Evolutionary conservation across 345 rosid species (phyloP).

Genomic region (Hypericum perforatum): DNA sequence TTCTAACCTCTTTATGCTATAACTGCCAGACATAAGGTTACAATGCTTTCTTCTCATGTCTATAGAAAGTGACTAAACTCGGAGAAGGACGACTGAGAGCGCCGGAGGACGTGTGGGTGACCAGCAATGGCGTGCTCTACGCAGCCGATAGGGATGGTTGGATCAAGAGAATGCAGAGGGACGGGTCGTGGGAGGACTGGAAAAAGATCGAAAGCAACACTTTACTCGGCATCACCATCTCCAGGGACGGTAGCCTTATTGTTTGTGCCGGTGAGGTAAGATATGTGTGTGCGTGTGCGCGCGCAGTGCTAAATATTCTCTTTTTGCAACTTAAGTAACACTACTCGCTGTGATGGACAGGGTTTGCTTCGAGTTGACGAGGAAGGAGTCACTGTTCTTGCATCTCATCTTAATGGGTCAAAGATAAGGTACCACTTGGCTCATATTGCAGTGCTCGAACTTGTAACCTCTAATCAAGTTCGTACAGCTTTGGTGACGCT

Average conservation of each 20-base stretch:
- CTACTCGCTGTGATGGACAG: slow-evolving; percentile 10
- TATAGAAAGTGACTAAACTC: slow-evolving; percentile 26
- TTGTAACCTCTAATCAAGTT: too few relatives aligned
- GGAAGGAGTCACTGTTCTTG: slow-evolving; percentile 25
- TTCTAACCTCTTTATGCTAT: neutral
- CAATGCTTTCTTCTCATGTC: neutral
- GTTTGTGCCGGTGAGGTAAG: slow-evolving; percentile 34
- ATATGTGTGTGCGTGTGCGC: too few relatives aligned
- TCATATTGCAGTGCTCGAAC: too few relatives aligned
- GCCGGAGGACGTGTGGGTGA: slow-evolving; percentile 34
- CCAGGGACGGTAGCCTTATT: slow-evolving; percentile 26
- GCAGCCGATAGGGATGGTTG: slow-evolving; percentile 43
- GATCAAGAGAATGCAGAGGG: slow-evolving; percentile 34
- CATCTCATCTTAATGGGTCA: slow-evolving; percentile 29
- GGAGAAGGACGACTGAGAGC: slow-evolving; percentile 34
- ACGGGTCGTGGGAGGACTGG: slow-evolving; percentile 41
- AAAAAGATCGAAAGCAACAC: slow-evolving; percentile 16
- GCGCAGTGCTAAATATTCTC: neutral
- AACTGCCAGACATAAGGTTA: too few relatives aligned
- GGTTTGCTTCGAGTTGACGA: slow-evolving; percentile 42
- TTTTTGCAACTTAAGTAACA: neutral
- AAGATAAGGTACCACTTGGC: slow-evolving; percentile 25
- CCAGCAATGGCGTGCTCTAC: slow-evolving; percentile 31
- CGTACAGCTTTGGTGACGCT: neutral
- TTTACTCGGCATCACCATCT: slow-evolving; percentile 34